These are phyloP conservation scores for Cicer arietinum DNA, from an alignment of 306 rosid species.

Conservation along the genomic window DNA sequence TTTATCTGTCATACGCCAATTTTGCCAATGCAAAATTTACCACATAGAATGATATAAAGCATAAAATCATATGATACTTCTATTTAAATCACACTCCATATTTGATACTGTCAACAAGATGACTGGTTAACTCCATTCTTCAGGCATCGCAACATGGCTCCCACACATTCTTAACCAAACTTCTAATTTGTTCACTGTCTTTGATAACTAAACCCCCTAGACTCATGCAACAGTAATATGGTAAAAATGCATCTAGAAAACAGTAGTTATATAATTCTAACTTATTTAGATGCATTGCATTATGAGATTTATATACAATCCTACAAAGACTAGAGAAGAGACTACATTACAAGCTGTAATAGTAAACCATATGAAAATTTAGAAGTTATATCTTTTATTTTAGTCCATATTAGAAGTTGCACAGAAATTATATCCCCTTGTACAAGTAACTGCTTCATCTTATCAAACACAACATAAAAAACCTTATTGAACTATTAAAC, in stretches of 20 bases:
- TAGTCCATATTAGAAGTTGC: neutral
- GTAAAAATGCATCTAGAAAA: conserved; percentile 14
- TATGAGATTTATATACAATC: conserved; percentile 5
- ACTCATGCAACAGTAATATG: neutral
- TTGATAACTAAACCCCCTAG: conserved; percentile 17
- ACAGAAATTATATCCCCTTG: neutral
- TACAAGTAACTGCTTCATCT: neutral
- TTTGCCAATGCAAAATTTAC: neutral
- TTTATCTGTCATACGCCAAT: neutral
- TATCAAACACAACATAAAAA: neutral
- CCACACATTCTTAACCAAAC: neutral
- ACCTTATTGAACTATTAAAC: conserved; percentile 26
- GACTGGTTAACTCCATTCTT: conserved; percentile 4
- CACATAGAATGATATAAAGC: conserved; percentile 12
- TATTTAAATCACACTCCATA: neutral
- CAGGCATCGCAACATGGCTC: neutral
- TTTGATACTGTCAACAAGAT: conserved; percentile 12
- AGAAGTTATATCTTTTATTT: neutral
- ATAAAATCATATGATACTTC: neutral
- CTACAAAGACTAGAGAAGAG: conserved; percentile 8
- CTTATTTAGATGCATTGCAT: neutral
- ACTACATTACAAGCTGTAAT: conserved; percentile 5
- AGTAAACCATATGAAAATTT: neutral
- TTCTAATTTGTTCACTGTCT: conserved; percentile 7
- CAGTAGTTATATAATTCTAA: conserved; percentile 6